phyloP scores from a whole-genome alignment of 768 basidiomycete species.

The Leccinum truebloodii region DNA sequence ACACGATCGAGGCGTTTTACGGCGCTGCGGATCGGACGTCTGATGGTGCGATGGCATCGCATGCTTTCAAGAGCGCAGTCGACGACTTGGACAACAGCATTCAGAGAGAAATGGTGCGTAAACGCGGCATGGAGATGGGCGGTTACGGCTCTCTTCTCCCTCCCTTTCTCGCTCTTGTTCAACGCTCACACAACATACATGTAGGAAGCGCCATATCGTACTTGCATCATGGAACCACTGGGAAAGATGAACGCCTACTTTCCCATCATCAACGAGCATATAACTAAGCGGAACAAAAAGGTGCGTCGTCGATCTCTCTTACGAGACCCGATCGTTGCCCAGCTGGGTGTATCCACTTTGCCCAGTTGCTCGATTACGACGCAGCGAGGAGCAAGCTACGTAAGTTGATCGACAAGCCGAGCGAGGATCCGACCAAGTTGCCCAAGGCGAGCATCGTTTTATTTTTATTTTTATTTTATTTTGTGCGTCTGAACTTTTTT shows the following conservation, averaged over 20 bases:
- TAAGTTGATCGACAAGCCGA: conserved; percentile 89
- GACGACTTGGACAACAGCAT: conserved; percentile 90
- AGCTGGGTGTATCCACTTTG: neutral
- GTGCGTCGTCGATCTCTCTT: conserved; percentile 38
- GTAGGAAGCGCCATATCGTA: conserved; percentile 92
- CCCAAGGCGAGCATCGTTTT: conserved; percentile 56
- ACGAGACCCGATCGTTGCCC: neutral
- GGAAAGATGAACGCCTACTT: conserved; percentile 98
- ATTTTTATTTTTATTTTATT: neutral
- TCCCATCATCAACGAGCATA: conserved; percentile 90
- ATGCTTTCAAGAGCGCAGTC: conserved; percentile 93
- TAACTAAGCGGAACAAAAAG: conserved; percentile 96
- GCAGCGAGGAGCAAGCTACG: conserved; percentile 86
- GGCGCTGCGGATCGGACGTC: conserved; percentile 78
- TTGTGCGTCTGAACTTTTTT: neutral
- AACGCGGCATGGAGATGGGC: neutral
- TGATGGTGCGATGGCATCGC: conserved; percentile 94
- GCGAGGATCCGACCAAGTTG: conserved; percentile 89
- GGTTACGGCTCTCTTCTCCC: neutral
- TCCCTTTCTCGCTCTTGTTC: neutral
- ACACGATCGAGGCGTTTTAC: conserved; percentile 93
- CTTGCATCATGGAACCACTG: conserved; percentile 92
- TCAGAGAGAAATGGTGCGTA: conserved; percentile 77
- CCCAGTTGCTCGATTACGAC: conserved; percentile 92
- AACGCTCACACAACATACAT: neutral